These are phyloP conservation scores for Diaporthe citrichinensis DNA, from an alignment of 2,329 filamentous ascomycete genomes.

Conservation along the genomic window DNA sequence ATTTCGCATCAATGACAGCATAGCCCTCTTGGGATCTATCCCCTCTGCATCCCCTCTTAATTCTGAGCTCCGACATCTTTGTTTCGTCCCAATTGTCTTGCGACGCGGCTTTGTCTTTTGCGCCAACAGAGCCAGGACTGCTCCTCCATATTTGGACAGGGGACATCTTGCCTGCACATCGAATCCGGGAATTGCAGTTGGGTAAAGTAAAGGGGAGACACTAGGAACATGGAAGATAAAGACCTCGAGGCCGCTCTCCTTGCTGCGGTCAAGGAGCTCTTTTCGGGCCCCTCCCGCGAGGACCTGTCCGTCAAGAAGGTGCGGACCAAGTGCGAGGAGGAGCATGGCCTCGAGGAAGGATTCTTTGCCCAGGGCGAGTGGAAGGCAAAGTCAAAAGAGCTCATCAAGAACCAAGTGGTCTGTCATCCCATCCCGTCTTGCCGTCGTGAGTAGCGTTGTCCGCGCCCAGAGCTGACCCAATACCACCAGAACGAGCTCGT, in stretches of 20 bases:
- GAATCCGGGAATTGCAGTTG: background rate
- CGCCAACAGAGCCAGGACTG: background rate
- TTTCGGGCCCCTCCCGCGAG: conserved; percentile 57
- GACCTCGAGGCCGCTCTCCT: conserved; percentile 62
- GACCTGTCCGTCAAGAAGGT: conserved; percentile 70
- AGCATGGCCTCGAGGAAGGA: conserved; percentile 62
- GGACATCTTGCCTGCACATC: background rate
- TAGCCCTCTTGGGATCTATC: background rate
- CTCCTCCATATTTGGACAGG: background rate
- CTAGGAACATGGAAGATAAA: conserved; percentile 42
- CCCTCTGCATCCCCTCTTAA: background rate
- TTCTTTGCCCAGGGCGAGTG: conserved; percentile 66
- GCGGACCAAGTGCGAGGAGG: conserved; percentile 65
- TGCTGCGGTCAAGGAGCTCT: conserved; percentile 62
- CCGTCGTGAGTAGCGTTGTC: background rate
- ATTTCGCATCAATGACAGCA: background rate
- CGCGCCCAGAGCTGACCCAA: background rate
- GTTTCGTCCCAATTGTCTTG: background rate
- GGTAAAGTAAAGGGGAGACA: background rate
- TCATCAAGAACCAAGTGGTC: conserved; percentile 71
- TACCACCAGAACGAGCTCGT: conserved; percentile 38
- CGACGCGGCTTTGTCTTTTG: conserved; percentile 2
- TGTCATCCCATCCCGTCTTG: conserved; percentile 46
- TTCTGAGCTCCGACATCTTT: background rate
- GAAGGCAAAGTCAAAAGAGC: conserved; percentile 70